phyloP scores from a whole-genome alignment of 208 protist species.

The Ichthyophonus hoferi region DNA sequence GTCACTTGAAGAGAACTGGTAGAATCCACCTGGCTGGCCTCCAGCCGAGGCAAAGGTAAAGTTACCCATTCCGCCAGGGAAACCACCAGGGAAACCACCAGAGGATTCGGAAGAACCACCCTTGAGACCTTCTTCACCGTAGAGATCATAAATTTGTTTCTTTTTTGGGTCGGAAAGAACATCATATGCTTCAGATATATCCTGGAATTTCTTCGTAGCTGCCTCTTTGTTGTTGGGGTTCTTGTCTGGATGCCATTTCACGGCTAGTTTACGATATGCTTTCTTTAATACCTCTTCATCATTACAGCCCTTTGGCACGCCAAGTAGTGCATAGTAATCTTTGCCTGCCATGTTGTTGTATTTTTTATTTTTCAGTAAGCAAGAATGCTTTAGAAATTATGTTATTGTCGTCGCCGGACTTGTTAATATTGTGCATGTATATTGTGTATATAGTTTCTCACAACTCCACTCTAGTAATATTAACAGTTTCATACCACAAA shows the following conservation, averaged over 20 bases:
- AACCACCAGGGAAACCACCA: constrained; percentile 20
- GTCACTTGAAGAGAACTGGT: constrained; percentile 28
- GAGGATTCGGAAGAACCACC: constrained; percentile 62
- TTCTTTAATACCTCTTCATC: constrained; percentile 1
- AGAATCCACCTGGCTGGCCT: neutral
- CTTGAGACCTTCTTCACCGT: constrained; percentile 84
- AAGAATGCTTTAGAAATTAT: too few species aligned
- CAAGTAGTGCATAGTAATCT: neutral
- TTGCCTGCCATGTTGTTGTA: too few species aligned
- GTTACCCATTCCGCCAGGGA: neutral
- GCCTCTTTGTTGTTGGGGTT: too few species aligned
- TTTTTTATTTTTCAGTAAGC: too few species aligned
- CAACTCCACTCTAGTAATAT: too few species aligned
- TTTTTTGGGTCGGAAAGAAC: constrained; percentile 88
- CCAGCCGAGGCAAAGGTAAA: neutral
- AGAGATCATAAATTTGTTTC: constrained; percentile 86
- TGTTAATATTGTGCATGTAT: too few species aligned
- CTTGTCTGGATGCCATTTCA: too few species aligned
- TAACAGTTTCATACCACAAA: too few species aligned
- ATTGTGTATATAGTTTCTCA: too few species aligned
- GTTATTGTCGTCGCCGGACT: too few species aligned
- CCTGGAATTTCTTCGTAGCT: constrained; percentile 69
- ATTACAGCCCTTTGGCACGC: neutral
- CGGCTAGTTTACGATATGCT: too few species aligned
- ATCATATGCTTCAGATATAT: constrained; percentile 89